phyloP scores from a whole-genome alignment of 768 basidiomycete species.

The Lentinula guzmanii region DNA sequence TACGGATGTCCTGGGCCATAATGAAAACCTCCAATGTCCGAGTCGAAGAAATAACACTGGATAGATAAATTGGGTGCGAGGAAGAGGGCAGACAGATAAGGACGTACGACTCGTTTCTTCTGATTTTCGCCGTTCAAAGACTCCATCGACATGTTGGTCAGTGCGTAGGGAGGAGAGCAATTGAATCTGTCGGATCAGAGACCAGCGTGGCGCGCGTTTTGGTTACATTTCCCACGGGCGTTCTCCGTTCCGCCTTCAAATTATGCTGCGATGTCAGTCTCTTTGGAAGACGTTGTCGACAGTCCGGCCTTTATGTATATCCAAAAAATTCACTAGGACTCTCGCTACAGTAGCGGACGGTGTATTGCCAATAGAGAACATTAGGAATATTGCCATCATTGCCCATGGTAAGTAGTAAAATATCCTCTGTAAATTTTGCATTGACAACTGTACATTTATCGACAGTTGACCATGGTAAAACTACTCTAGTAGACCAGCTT shows the following conservation, averaged over 20 bases:
- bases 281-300: neutral
- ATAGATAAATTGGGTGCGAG: slow-evolving; percentile 5
- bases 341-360: neutral
- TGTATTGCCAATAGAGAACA: slow-evolving; percentile 24
- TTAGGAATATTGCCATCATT: slow-evolving; percentile 45
- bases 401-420: slow-evolving; percentile 35
- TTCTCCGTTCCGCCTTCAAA: neutral
- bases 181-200: neutral
- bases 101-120: slow-evolving; percentile 84
- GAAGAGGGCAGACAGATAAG: slow-evolving; percentile 7
- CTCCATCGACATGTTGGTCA: slow-evolving; percentile 28
- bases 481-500: slow-evolving; percentile 46
- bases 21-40: slow-evolving; percentile 98
- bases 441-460: neutral
- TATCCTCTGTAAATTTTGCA: neutral
- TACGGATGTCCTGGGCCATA: slow-evolving; percentile 98
- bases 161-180: neutral
- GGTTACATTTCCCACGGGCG: neutral
- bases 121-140: slow-evolving; percentile 66
- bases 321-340: neutral
- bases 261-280: slow-evolving; percentile 4
- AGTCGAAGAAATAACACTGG: slow-evolving; percentile 99
- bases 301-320: neutral
- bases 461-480: slow-evolving; percentile 48
- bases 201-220: neutral